phyloP scores from a whole-genome alignment of 164 flowering plant species.

The Hamamelis virginiana region DNA sequence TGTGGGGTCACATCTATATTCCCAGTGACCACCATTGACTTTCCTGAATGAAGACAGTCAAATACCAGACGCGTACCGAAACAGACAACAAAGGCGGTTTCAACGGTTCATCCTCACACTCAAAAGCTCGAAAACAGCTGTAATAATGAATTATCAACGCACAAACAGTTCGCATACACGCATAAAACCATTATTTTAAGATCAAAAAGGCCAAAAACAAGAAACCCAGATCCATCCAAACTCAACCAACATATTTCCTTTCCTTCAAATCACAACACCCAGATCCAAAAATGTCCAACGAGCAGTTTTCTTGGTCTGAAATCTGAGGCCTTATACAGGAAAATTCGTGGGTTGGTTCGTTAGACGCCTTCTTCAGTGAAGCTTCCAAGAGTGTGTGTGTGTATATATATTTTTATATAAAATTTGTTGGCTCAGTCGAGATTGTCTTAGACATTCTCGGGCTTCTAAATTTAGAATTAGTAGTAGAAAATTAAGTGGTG shows the following conservation, averaged over 20 bases:
- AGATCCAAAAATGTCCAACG: constrained; percentile 4
- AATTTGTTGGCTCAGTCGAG: too few species aligned
- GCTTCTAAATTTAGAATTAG: constrained; percentile 10
- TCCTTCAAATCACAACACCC: background rate
- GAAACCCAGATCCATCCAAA: background rate
- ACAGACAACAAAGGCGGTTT: constrained; percentile 24
- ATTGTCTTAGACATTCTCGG: background rate
- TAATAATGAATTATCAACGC: background rate
- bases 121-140: constrained; percentile 34
- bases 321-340: background rate
- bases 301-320: background rate
- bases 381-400: constrained; percentile 1
- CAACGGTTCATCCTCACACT: constrained; percentile 22
- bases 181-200: background rate
- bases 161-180: background rate
- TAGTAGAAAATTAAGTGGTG: background rate
- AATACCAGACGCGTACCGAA: too few species aligned
- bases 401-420: background rate
- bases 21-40: constrained; percentile 1
- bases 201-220: background rate
- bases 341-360: background rate
- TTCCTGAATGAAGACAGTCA: background rate
- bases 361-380: constrained; percentile 6
- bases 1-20: too few species aligned
- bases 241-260: background rate